These are phyloP conservation scores for Dactylellina sp. DNA, from an alignment of 2,329 filamentous ascomycete species.

Conservation along the genomic window DNA sequence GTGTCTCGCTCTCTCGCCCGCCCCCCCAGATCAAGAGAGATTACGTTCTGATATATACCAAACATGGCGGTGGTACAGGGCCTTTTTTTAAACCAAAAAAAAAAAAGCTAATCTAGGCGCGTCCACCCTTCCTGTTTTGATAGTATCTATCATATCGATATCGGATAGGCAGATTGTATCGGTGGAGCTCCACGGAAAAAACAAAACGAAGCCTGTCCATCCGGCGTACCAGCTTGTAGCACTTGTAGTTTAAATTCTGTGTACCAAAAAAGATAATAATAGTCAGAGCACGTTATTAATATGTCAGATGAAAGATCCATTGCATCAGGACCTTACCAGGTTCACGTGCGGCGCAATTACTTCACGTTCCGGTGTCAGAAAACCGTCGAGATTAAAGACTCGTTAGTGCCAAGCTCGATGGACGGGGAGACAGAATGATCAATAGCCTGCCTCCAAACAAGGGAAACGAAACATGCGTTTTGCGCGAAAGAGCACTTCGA, in stretches of 20 bases:
- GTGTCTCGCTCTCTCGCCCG: constrained; percentile 2
- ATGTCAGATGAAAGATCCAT: constrained; percentile 54
- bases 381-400: constrained; percentile 27
- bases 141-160: constrained; percentile 15
- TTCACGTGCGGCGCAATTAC: constrained; percentile 56
- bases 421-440: constrained; percentile 6
- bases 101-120: too few relatives aligned
- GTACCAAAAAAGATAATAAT: constrained; percentile 49
- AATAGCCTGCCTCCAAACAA: constrained; percentile 8
- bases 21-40: constrained; percentile 28
- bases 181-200: constrained; percentile 42
- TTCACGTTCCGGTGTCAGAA: constrained; percentile 39
- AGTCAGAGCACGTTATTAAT: constrained; percentile 35
- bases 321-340: constrained; percentile 53
- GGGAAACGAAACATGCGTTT: constrained; percentile 53
- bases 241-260: constrained; percentile 18
- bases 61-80: constrained; percentile 46
- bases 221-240: not conserved
- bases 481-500: constrained; percentile 38
- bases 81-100: too few relatives aligned
- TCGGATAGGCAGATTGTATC: constrained; percentile 17
- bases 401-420: constrained; percentile 24
- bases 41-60: constrained; percentile 52
- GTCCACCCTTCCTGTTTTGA: constrained; percentile 9
- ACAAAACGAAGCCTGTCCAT: constrained; percentile 8